Evolutionary conservation across 805 yeast species (phyloP).

Genomic region (Crinitomyces ghanaensis): DNA sequence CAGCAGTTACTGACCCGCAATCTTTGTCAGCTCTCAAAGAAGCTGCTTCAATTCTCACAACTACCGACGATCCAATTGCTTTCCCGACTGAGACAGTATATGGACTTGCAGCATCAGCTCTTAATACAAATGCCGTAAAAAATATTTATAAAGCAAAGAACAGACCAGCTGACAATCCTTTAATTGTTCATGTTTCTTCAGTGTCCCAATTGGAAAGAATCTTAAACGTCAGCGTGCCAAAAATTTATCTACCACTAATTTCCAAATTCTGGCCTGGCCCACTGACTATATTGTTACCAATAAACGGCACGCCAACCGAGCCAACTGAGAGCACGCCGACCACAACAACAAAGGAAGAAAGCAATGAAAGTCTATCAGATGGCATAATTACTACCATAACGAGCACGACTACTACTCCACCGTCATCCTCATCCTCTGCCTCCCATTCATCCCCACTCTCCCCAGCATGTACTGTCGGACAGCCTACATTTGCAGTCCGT

Average conservation of each 20-base stretch:
- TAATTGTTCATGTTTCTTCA: constrained; percentile 82
- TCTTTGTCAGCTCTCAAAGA: constrained; percentile 30
- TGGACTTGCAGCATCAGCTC: constrained; percentile 85
- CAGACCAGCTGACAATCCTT: constrained; percentile 91
- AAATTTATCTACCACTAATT: constrained; percentile 51
- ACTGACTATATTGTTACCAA: constrained; percentile 70
- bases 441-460: constrained; percentile 49
- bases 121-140: constrained; percentile 57
- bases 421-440: too few species aligned
- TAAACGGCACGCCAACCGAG: too few species aligned
- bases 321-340: background rate
- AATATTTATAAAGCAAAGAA: constrained; percentile 81
- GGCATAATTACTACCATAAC: too few species aligned
- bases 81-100: constrained; percentile 97
- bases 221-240: constrained; percentile 45
- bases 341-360: too few species aligned
- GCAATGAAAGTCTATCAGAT: too few species aligned
- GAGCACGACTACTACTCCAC: too few species aligned
- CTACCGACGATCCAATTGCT: constrained; percentile 57
- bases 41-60: constrained; percentile 49
- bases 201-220: constrained; percentile 54
- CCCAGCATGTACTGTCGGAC: constrained; percentile 69
- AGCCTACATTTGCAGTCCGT: constrained; percentile 84
- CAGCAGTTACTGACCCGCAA: too few species aligned
- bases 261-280: constrained; percentile 93